Evolutionary conservation across 148 eudicot genomes (phyloP).

Genomic region (Nyssa sinensis): DNA sequence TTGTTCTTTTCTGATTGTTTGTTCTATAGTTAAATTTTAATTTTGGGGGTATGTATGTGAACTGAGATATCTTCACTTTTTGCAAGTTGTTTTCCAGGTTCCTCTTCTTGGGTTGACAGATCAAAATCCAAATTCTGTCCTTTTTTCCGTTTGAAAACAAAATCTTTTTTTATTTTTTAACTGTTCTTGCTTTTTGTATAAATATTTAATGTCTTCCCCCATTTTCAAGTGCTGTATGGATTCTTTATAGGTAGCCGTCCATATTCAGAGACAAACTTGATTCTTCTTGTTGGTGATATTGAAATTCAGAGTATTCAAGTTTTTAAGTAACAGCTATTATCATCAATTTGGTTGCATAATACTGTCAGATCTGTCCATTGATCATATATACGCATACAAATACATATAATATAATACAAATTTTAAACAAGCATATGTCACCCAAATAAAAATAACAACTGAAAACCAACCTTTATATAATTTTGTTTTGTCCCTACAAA

Average conservation of each 20-base stretch:
- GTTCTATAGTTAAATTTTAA: not conserved
- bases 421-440: not conserved
- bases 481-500: not conserved
- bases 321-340: not conserved
- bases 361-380: not conserved
- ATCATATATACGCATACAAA: not conserved
- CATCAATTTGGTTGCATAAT: not conserved
- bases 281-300: not conserved
- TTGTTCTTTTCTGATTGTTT: constrained; percentile 5
- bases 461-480: not conserved
- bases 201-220: not conserved
- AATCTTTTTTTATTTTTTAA: not conserved
- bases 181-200: constrained; percentile 6
- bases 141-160: not conserved
- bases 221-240: not conserved
- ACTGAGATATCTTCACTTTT: not conserved
- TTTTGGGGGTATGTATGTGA: not conserved
- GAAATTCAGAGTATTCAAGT: not conserved
- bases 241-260: not conserved
- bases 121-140: not conserved
- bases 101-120: not conserved
- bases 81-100: not conserved
- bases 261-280: too few relatives aligned
- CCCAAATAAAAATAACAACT: not conserved
- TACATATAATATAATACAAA: not conserved